phyloP scores from a whole-genome alignment of 768 basidiomycete genomes.

The Coprinellus aureogranulatus region DNA sequence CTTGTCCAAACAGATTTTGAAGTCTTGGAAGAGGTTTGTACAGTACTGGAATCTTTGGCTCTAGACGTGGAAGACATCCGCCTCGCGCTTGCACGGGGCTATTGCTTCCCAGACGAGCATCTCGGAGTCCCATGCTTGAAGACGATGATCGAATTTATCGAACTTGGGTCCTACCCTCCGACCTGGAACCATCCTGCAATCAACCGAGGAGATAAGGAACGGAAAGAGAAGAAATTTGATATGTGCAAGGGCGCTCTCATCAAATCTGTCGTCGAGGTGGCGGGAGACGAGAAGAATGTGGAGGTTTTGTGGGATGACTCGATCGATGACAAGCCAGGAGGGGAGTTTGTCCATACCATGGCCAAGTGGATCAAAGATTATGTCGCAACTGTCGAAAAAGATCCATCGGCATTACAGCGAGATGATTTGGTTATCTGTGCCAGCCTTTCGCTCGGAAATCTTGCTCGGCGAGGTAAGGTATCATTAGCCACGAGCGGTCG shows the following conservation, averaged over 20 bases:
- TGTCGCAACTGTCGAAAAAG: conserved; percentile 35
- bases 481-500: neutral
- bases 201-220: conserved; percentile 38
- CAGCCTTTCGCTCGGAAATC: conserved; percentile 76
- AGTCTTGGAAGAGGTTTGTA: conserved; percentile 70
- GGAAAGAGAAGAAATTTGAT: conserved; percentile 70
- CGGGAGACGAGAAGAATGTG: conserved; percentile 76
- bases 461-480: conserved; percentile 68
- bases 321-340: conserved; percentile 56
- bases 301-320: conserved; percentile 76
- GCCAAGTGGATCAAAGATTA: conserved; percentile 71
- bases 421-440: conserved; percentile 86
- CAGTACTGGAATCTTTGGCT: conserved; percentile 71
- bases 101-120: conserved; percentile 57
- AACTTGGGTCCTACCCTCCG: conserved; percentile 63
- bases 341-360: conserved; percentile 70
- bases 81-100: conserved; percentile 64
- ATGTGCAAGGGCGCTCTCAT: conserved; percentile 84
- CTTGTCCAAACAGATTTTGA: conserved; percentile 69
- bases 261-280: conserved; percentile 81
- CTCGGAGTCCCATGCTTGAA: conserved; percentile 56
- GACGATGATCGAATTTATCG: conserved; percentile 71
- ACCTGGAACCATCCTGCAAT: conserved; percentile 51
- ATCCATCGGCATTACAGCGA: conserved; percentile 28
- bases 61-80: conserved; percentile 79